Base-by-base conservation (phyloP, 2,329 filamentous ascomycete genomes). In the Scedosporium apiospermum region DNA sequence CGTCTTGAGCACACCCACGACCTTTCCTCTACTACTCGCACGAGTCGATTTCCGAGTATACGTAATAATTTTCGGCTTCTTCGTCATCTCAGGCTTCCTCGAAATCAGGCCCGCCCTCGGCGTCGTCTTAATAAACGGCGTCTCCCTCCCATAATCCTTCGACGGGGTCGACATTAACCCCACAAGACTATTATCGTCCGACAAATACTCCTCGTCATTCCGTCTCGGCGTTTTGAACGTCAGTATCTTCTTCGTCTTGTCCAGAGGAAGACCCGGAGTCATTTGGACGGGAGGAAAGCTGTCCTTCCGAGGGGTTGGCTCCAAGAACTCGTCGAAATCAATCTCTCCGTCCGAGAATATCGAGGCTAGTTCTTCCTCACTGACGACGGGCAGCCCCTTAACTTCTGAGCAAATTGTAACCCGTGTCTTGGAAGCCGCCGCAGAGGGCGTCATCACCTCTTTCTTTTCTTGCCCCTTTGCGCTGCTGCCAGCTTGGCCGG, bases 91-190 rank as follows among this genome's bases (percentile, higher is more conserved):
- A 6, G 12, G 55, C 27, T 38, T n/a, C 55, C 16, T 16, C 18
- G 49, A 61, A 26, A 61, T 34, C 4, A 61, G 30, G 12, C 49
- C 23, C 7, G 60, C 46, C 44, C 34, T 16, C 4, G 60, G 49
- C 6, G 9, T 51, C 7, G 30, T 18, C 34, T 12, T 61, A 7
- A 61, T 41, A 16, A n/a, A 23, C 30, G 57, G 30, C 7, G 44
- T 18, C 16, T 18, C 18, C 18, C 27, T 42, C 12, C 49, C 60
- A 12, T 61, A 61, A 34, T 55, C 34, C 7, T 27, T 34, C 27
- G 57, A 34, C 23, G 60, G 60, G 30, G 60, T 61, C 4, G 60
- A 61, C 60, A 57, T 61, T 5, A 61, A 16, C 16, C 23, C 44
- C 23, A 23, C 18, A 6, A 27, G 49, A 16, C 42, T 53, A 18